Conservation (phyloP, 768 basidiomycete species). For the Podaxis sp. region DNA sequence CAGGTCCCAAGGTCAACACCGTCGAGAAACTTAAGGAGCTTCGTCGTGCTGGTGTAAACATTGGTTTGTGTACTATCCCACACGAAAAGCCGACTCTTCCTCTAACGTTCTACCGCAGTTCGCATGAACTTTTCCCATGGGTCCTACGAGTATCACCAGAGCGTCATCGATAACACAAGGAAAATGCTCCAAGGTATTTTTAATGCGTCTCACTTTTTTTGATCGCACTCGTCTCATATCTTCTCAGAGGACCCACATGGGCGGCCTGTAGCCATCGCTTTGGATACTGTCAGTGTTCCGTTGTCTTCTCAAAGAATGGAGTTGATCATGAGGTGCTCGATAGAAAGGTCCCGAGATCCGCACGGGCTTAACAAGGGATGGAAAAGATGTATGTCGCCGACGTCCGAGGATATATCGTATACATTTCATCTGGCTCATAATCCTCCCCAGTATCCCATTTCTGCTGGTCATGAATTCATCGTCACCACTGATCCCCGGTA, state of each 20-base stretch:
- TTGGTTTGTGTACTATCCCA: slow-evolving; percentile 59
- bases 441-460: slow-evolving; percentile 63
- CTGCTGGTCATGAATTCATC: slow-evolving; percentile 91
- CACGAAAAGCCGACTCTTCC: neutral
- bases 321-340: slow-evolving; percentile 4
- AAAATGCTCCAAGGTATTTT: slow-evolving; percentile 72
- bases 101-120: slow-evolving; percentile 43
- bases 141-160: slow-evolving; percentile 97
- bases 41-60: slow-evolving; percentile 91
- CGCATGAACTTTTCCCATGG: slow-evolving; percentile 99
- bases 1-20: slow-evolving; percentile 92
- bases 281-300: slow-evolving; percentile 77
- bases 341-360: slow-evolving; percentile 99
- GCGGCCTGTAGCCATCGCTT: slow-evolving; percentile 93
- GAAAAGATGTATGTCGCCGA: slow-evolving; percentile 66
- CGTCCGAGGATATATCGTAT: neutral
- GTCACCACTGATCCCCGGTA: slow-evolving; percentile 83
- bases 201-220: neutral
- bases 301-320: neutral
- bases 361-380: slow-evolving; percentile 87
- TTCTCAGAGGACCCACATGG: slow-evolving; percentile 60
- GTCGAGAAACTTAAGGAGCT: slow-evolving; percentile 85
- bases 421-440: neutral
- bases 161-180: slow-evolving; percentile 96
- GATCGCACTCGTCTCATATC: slow-evolving; percentile 7